Percentiles rank a stretch among this genome's conserved stretches.
phyloP scores from a whole-genome alignment of 305 asterid genomes.

The Solanum aculeatissimum region DNA sequence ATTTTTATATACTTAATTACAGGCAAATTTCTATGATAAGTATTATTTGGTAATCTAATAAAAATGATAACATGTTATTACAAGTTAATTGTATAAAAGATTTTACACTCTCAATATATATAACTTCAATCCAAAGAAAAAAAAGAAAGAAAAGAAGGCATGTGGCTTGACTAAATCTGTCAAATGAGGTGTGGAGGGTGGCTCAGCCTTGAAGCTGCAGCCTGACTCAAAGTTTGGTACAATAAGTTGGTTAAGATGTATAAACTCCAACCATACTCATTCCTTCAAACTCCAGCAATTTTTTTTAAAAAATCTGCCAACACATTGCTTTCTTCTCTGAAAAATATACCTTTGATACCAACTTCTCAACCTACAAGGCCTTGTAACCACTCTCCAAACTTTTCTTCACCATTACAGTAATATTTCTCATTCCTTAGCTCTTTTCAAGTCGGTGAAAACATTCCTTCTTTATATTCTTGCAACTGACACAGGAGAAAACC shows the following conservation, averaged over 20 bases:
- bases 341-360: slow-evolving; percentile 19
- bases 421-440: not conserved
- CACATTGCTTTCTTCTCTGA: slow-evolving; percentile 40
- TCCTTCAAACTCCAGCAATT: slow-evolving; percentile 79
- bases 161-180: not conserved
- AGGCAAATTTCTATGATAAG: not conserved
- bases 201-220: not conserved
- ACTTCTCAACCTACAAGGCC: slow-evolving; percentile 33
- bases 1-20: not conserved
- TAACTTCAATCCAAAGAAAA: not conserved
- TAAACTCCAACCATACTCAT: slow-evolving; percentile 47
- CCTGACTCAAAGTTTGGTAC: not conserved
- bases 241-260: slow-evolving; percentile 37
- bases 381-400: slow-evolving; percentile 20
- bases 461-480: slow-evolving; percentile 4
- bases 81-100: not conserved
- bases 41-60: not conserved
- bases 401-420: slow-evolving; percentile 13
- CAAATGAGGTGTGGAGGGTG: not conserved
- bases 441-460: not conserved
- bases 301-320: slow-evolving; percentile 13
- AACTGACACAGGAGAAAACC: not conserved
- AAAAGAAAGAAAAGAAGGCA: not conserved
- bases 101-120: not conserved
- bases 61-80: not conserved